phyloP scores from a whole-genome alignment of 768 basidiomycete species.

The Zangia roseola region DNA sequence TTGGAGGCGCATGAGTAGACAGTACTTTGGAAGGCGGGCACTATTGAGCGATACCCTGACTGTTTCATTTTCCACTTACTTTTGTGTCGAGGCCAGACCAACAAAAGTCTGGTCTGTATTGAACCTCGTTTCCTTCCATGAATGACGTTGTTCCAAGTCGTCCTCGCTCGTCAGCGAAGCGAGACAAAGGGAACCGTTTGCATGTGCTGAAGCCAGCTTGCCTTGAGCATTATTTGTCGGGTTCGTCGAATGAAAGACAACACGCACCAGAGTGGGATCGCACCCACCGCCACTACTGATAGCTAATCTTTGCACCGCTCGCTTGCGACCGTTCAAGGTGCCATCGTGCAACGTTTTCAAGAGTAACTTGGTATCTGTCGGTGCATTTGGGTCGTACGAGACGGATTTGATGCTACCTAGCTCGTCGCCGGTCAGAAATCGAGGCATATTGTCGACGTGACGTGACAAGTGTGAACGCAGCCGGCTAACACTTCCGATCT shows the following conservation, averaged over 20 bases:
- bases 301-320: conserved; percentile 41
- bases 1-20: conserved; percentile 74
- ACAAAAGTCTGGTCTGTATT: conserved; percentile 54
- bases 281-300: conserved; percentile 15
- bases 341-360: conserved; percentile 37
- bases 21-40: conserved; percentile 21
- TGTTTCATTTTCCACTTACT: conserved; percentile 38
- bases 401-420: conserved; percentile 72
- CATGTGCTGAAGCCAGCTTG: conserved; percentile 66
- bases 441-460: conserved; percentile 47
- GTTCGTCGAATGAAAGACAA: not conserved
- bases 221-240: conserved; percentile 36
- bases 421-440: conserved; percentile 76
- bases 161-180: conserved; percentile 45
- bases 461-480: conserved; percentile 18
- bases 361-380: conserved; percentile 34
- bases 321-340: conserved; percentile 30
- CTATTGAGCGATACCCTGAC: conserved; percentile 2
- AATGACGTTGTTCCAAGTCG: conserved; percentile 35
- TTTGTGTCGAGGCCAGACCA: conserved; percentile 51
- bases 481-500: not conserved
- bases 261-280: conserved; percentile 41
- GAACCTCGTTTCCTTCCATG: conserved; percentile 69
- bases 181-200: conserved; percentile 53
- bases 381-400: conserved; percentile 35